Evolutionary conservation across 108 stramenopile species (phyloP), one percentile per base, ranked within the genome.

Genomic region (Cyclotella baltica): DNA sequence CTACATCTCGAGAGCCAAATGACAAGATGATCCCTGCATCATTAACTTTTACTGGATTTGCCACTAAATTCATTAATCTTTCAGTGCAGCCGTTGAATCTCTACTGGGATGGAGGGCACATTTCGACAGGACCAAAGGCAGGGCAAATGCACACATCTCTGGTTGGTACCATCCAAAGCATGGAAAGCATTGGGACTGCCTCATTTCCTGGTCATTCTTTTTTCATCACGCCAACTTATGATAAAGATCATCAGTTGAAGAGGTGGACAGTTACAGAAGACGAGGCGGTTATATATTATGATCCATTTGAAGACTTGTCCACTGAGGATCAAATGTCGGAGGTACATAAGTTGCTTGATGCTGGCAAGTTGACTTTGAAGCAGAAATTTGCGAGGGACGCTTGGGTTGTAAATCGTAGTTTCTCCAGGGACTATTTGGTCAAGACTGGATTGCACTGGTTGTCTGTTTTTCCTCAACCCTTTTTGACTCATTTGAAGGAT

Each of bases 21-120:
- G 15, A 62, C 20, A 67, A 78, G 31, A 56, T 84, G 6, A 61
- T 78, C 37, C 83, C 90, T 37, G 89, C 88, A 27, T 78, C 88
- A 19, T 65, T 92, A 31, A 70, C 83, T 25, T 93, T 91, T 74
- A 92, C 92, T 16, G 94, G 94, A 13, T 96, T 90, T 85, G 92
- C 90, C 38, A 83, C 87, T 69, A 93, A 96, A 77, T 92, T 96
- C 72, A 73, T 90, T 73, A 96, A 96, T 59, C 80, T 93, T 22
- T 85, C 86, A 2, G 69, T 80, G 22, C 70, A 89, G 4, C 75
- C 92, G 34, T 53, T 93, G 19, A 77, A 89, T 19, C 73, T 96
- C 6, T 88, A 80, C 76, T 96, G 94, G 94, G 92, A 92, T 71
- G 94, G 90, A 25, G 81, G 81, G 0, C 73, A 48, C n/a, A 71